These are phyloP conservation scores for Malus hybrid DNA, from an alignment of 331 rosid species.

Conservation along the genomic window DNA sequence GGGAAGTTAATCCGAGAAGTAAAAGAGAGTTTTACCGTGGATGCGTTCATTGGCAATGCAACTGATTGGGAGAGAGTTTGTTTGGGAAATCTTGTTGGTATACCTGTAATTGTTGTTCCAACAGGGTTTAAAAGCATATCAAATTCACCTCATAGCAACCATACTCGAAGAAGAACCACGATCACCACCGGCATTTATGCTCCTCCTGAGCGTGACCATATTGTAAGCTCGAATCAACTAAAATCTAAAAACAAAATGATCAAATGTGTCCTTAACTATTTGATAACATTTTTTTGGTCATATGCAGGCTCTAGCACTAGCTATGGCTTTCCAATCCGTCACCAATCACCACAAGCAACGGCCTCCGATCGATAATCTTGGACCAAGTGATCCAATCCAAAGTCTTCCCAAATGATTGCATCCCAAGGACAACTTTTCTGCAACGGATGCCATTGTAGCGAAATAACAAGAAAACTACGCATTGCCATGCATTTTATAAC, in stretches of 20 bases:
- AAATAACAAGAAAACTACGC: too few relatives aligned
- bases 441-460: not conserved
- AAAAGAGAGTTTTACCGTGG: constrained; percentile 53
- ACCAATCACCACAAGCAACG: constrained; percentile 66
- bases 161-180: constrained; percentile 39
- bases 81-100: constrained; percentile 71
- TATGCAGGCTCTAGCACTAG: constrained; percentile 65
- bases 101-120: constrained; percentile 73
- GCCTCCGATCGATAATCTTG: constrained; percentile 65
- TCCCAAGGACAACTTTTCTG: not conserved
- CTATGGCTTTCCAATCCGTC: constrained; percentile 72
- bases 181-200: constrained; percentile 71
- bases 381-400: constrained; percentile 36
- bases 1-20: constrained; percentile 56
- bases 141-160: constrained; percentile 35
- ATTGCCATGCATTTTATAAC: too few relatives aligned
- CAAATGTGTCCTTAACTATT: too few relatives aligned
- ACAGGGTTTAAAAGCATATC: constrained; percentile 58
- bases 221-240: constrained; percentile 18
- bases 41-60: constrained; percentile 77
- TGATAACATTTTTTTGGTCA: not conserved
- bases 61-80: constrained; percentile 88
- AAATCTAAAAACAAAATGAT: not conserved
- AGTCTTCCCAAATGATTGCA: not conserved
- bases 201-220: constrained; percentile 57